Evolutionary conservation across 345 rosid species (phyloP), one percentile per base, ranked within the genome.

Genomic region (Brassica nigra): DNA sequence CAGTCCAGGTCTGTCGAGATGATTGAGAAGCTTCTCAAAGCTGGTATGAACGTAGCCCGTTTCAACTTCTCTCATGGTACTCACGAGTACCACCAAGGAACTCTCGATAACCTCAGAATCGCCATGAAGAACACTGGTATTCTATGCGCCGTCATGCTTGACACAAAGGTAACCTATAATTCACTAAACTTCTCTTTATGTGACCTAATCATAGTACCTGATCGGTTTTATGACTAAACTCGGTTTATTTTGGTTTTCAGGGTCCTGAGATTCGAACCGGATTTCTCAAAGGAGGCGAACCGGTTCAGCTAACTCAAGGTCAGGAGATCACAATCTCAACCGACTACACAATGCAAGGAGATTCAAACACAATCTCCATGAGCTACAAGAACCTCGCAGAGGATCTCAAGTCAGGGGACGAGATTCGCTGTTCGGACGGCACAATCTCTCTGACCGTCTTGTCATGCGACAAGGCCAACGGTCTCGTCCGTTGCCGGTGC

Each of bases 131-230:
- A 80, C 52, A 88, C 89, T 70, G 29, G 78, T 34, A 79, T 74
- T 68, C 66, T 58, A 66, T 91, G 94, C 70, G 94, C 99, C 47
- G 91, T 93, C 84, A 95, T 95, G 99, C 92, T 95, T 39, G 99
- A 95, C 71, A 95, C 99, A 15, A 95, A 95, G 78, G 82, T 79
- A 78, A 78, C 52, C 42, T 30, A 14, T 18, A 18, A 30, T 28
- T 34, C 62, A 57, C 6, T n/a, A 64, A 57, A 8, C 4, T 6
- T 9, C 42, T 63, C 1, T 8, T 4, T 57, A 28, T 28, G 14
- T 6, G 2, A 29, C 5, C 37, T 18, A 39, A 2, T 62, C 39
- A 12, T 28, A 12, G 7, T n/a, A 63, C 55, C 18, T 2, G 15
- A 65, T 15, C 14, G 0, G 0, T 1, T 3, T 37, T 54, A 66